Base-by-base conservation (phyloP, 306 rosid genomes). In the Aeschynomene evenia region DNA sequence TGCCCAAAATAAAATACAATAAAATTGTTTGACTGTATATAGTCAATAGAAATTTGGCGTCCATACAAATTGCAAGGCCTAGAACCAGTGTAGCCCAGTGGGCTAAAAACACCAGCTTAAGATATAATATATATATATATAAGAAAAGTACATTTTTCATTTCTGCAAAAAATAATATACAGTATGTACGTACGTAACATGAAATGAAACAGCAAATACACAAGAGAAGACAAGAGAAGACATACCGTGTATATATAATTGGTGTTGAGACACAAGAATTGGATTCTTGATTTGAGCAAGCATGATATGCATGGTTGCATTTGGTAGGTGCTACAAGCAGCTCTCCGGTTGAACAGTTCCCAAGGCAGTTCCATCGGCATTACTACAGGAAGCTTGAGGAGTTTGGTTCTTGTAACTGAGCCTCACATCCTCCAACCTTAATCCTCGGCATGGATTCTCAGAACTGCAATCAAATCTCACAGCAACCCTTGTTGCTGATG, bases 391-490 rank as follows among this genome's bases (percentile, higher is more conserved):
- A 21, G 92, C 83, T 58, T 50, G 50, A 0, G 87, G 79, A 8
- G 1, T 33, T 40, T 87, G 61, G 14, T 68, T 60, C 42, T 68
- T 52, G 62, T 71, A 86, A 28, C 66, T 79, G 42, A 86, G 72
- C 3, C 66, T 77, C 50, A 87, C 82, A 69, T 82, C 65, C 59
- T 87, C 84, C 42, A 87, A 6, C 22, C 40, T 74, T 66, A 87
- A 65, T 3, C 57, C 57, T 2, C 39, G 24, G 65, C 92, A 84
- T 7, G 92, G 87, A 3, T 84, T 51, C 73, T 18, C 11, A 0
- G 85, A 61, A 67, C 89, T 82, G 40, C 92, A 87, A 2, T 84
- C 89, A 64, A 84, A 77, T 68, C 59, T 87, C 73, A 87, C 78
- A 12, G 92, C 89, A 28, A 87, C 78, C 6, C n/a, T 19, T 43